Evolutionary conservation across 1,139 yeast genomes (phyloP).

Genomic region (Pichia sp.): DNA sequence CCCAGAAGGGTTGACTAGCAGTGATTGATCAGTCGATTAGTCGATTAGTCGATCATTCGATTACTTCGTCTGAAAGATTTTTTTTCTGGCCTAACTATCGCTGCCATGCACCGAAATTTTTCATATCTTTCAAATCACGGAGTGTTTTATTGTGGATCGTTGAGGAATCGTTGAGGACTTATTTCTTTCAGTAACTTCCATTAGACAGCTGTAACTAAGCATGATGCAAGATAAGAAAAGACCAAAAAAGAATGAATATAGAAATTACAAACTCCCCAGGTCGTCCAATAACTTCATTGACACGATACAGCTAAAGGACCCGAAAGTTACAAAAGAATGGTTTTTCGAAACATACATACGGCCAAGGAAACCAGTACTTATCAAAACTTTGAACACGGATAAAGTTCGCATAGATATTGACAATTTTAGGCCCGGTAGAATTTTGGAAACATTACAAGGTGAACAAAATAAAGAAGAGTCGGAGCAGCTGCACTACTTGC

Average conservation of each 20-base stretch:
- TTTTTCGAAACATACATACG: slow-evolving; percentile 17
- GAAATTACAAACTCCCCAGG: slow-evolving; percentile 11
- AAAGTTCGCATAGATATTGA: slow-evolving; percentile 24
- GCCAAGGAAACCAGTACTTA: slow-evolving; percentile 17
- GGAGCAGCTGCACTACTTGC: slow-evolving; percentile 33
- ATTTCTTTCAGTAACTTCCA: no score
- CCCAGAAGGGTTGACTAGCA: no score
- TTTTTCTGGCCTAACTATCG: neutral
- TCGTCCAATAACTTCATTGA: slow-evolving; percentile 10
- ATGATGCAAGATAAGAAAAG: slow-evolving; percentile 10
- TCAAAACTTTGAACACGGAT: slow-evolving; percentile 6
- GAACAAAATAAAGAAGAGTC: slow-evolving; percentile 18
- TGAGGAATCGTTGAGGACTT: no score
- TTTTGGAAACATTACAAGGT: slow-evolving; percentile 32
- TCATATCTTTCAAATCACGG: neutral
- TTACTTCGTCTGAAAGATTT: neutral
- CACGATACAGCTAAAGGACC: slow-evolving; percentile 12
- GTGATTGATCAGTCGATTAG: no score
- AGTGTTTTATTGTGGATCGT: neutral
- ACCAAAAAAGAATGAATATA: slow-evolving; percentile 6
- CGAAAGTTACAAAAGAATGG: slow-evolving; percentile 14
- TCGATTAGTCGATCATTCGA: no score
- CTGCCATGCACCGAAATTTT: neutral
- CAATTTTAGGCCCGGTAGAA: slow-evolving; percentile 34
- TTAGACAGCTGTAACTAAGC: no score